Conservation (phyloP, 495 filamentous ascomycete genomes). For the Letharia lupina region DNA sequence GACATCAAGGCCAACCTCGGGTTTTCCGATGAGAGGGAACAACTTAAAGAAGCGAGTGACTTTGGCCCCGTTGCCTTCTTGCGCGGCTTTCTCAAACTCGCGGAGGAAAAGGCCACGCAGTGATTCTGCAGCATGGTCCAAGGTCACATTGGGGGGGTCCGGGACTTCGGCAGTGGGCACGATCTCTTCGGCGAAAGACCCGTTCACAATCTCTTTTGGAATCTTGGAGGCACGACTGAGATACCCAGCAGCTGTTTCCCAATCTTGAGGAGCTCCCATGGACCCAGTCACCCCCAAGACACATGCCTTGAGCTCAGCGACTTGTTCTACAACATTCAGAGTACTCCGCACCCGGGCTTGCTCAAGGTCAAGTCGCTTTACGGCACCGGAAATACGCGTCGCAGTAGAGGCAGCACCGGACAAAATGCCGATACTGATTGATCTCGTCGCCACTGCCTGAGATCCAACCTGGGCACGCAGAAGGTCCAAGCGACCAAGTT, state of each 20-base stretch:
- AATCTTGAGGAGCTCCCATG: conserved; percentile 97
- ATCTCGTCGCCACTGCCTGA: conserved; percentile 74
- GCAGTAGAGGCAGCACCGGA: conserved; percentile 76
- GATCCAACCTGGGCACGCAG: conserved; percentile 80
- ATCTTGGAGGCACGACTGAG: conserved; percentile 73
- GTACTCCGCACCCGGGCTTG: conserved; percentile 85
- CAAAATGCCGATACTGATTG: conserved; percentile 82
- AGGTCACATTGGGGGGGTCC: conserved; percentile 77
- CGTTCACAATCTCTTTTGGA: conserved; percentile 65
- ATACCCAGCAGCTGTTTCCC: conserved; percentile 92
- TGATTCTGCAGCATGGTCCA: conserved; percentile 77
- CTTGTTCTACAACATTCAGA: conserved; percentile 86
- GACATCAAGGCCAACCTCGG: conserved; percentile 82
- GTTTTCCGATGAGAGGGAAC: conserved; percentile 87
- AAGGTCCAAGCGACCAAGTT: conserved; percentile 80
- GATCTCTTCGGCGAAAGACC: conserved; percentile 84
- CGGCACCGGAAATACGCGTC: conserved; percentile 73
- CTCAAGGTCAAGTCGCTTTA: conserved; percentile 79
- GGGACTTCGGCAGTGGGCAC: conserved; percentile 94
- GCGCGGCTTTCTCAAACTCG: conserved; percentile 89
- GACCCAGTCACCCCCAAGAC: conserved; percentile 90
- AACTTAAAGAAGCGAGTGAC: conserved; percentile 97
- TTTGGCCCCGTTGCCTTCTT: conserved; percentile 72
- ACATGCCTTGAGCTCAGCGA: conserved; percentile 90
- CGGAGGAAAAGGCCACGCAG: conserved; percentile 82